phyloP scores from a whole-genome alignment of 495 filamentous ascomycete species.

The Trichoderma asperelloides region DNA sequence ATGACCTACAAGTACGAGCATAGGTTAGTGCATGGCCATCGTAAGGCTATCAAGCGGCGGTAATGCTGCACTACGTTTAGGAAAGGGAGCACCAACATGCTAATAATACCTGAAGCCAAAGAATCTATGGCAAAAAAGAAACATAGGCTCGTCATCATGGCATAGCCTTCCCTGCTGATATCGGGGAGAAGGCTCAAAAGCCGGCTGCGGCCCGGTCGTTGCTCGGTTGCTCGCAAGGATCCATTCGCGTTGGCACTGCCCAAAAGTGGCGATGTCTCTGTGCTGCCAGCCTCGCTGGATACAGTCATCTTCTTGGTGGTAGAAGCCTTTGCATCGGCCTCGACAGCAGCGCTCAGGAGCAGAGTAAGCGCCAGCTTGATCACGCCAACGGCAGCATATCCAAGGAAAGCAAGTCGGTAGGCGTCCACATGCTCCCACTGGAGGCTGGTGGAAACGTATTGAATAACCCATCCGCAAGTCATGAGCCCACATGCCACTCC shows the following conservation, averaged over 20 bases:
- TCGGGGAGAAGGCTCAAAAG: slow-evolving; percentile 30
- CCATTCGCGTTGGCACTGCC: slow-evolving; percentile 22
- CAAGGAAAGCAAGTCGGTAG: slow-evolving; percentile 61
- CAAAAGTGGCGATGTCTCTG: slow-evolving; percentile 8
- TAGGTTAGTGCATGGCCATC: not conserved
- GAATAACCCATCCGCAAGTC: slow-evolving; percentile 56
- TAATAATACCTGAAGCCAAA: slow-evolving; percentile 62
- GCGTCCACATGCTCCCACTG: slow-evolving; percentile 49
- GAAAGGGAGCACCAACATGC: slow-evolving; percentile 24
- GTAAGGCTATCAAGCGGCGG: not conserved
- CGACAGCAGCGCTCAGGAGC: slow-evolving; percentile 50
- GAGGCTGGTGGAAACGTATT: slow-evolving; percentile 35
- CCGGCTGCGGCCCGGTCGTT: not conserved
- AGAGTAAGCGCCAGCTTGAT: slow-evolving; percentile 57
- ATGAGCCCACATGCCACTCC: slow-evolving; percentile 60
- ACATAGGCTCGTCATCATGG: slow-evolving; percentile 56
- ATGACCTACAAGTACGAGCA: slow-evolving; percentile 28
- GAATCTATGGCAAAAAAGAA: slow-evolving; percentile 65
- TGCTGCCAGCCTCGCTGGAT: not conserved
- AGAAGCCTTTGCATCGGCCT: slow-evolving; percentile 34
- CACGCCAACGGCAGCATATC: slow-evolving; percentile 57
- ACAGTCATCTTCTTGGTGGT: not conserved
- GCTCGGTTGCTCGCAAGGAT: not conserved
- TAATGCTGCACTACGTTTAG: not conserved
- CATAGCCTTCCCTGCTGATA: slow-evolving; percentile 43